phyloP scores from a whole-genome alignment of 441 rosid species.

The Gossypium trilobum region DNA sequence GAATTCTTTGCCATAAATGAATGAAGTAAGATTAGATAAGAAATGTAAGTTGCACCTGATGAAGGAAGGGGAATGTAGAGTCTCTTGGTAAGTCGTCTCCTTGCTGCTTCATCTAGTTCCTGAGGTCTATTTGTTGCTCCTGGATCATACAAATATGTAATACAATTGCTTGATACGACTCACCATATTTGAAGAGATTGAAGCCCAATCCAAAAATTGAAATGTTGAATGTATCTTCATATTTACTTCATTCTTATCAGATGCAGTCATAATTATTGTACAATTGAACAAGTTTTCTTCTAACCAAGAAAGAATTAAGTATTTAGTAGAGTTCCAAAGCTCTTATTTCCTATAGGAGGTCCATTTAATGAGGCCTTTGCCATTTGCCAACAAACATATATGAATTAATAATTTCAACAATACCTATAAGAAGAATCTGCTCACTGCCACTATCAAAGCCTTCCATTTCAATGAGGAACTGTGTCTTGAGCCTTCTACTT shows the following conservation, averaged over 20 bases:
- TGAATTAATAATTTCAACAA: neutral
- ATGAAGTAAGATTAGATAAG: slow-evolving; percentile 15
- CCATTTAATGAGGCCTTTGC: neutral
- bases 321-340: neutral
- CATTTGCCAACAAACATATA: neutral
- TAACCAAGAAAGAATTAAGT: neutral
- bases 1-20: slow-evolving; percentile 4
- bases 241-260: neutral
- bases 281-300: neutral
- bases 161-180: neutral
- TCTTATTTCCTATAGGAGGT: neutral
- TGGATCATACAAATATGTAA: slow-evolving; percentile 23
- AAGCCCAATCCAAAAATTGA: neutral
- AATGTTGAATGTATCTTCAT: neutral
- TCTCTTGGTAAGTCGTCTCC: slow-evolving; percentile 84
- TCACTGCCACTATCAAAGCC: slow-evolving; percentile 81
- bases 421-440: slow-evolving; percentile 89
- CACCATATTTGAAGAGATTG: neutral
- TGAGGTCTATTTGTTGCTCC: slow-evolving; percentile 98
- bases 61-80: slow-evolving; percentile 92
- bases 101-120: slow-evolving; percentile 94
- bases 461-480: slow-evolving; percentile 95
- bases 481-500: slow-evolving; percentile 89
- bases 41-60: slow-evolving; percentile 40
- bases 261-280: neutral